These are phyloP conservation scores for Psilocybe cubensis DNA, from an alignment of 768 basidiomycete species.

Conservation along the genomic window DNA sequence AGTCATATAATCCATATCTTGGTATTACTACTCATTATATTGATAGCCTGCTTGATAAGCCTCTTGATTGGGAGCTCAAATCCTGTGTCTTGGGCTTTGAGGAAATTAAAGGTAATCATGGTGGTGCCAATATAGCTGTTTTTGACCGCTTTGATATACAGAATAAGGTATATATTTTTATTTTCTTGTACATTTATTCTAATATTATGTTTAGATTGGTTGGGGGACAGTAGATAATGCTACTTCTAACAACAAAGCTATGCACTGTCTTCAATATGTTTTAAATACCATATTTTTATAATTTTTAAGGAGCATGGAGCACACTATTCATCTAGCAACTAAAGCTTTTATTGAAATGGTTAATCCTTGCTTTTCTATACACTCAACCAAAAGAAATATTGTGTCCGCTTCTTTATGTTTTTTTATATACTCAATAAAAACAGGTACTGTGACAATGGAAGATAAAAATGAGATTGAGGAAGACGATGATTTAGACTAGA, in stretches of 20 bases:
- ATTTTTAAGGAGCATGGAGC: constrained; percentile 1
- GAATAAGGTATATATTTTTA: constrained; percentile 11
- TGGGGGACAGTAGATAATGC: constrained; percentile 21
- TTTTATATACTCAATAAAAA: too few species aligned
- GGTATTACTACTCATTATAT: constrained; percentile 23
- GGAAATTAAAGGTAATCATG: constrained; percentile 18
- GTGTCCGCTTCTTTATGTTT: too few species aligned
- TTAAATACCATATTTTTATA: neutral
- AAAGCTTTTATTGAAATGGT: constrained; percentile 1
- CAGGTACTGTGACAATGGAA: too few species aligned
- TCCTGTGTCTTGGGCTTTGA: constrained; percentile 12
- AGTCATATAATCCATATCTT: constrained; percentile 18
- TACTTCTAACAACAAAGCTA: constrained; percentile 13
- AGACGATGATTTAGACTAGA: neutral
- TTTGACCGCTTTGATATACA: constrained; percentile 10
- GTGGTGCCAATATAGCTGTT: constrained; percentile 16
- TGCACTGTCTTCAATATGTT: constrained; percentile 1
- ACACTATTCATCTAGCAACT: neutral
- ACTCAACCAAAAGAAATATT: neutral
- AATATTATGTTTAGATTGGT: neutral
- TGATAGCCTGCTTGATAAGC: neutral
- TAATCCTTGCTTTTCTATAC: neutral
- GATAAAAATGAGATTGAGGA: neutral
- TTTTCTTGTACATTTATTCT: neutral
- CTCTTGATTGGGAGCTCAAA: constrained; percentile 20